A percentile compares a stretch with the other conserved stretches of the same genome.
phyloP scores from a whole-genome alignment of 2,329 filamentous ascomycete genomes.

The Neoscytalidium dimidiatum region DNA sequence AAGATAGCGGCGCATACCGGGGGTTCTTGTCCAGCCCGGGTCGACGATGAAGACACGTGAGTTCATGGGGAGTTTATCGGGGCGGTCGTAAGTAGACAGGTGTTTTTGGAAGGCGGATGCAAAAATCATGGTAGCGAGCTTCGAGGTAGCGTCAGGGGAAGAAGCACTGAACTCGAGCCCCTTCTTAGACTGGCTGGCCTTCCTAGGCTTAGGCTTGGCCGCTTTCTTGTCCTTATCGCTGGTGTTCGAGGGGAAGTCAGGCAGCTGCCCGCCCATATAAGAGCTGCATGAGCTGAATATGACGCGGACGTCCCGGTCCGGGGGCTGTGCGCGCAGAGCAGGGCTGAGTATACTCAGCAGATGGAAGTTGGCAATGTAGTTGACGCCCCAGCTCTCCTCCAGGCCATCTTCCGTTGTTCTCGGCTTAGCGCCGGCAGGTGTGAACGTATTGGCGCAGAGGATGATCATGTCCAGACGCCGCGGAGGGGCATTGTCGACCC shows the following conservation, averaged over 20 bases:
- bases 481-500: conserved; percentile 94
- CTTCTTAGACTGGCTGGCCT: conserved; percentile 16
- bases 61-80: conserved; percentile 80
- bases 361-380: conserved; percentile 95
- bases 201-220: conserved; percentile 21
- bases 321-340: conserved; percentile 84
- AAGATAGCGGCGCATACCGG: conserved; percentile 84
- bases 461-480: conserved; percentile 88
- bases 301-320: conserved; percentile 89
- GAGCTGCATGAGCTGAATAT: conserved; percentile 84
- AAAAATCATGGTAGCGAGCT: conserved; percentile 83
- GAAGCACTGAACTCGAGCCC: conserved; percentile 45
- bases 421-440: conserved; percentile 64
- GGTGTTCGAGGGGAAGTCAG: conserved; percentile 52
- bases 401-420: conserved; percentile 73
- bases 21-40: conserved; percentile 81
- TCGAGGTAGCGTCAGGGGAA: conserved; percentile 51
- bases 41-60: conserved; percentile 84
- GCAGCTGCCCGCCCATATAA: conserved; percentile 76
- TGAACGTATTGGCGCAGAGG: conserved; percentile 78
- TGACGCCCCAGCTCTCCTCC: conserved; percentile 90
- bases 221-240: conserved; percentile 58
- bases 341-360: conserved; percentile 88
- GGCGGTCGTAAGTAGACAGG: conserved; percentile 77
- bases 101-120: conserved; percentile 91